These are phyloP conservation scores for Trametes sanguinea DNA, from an alignment of 768 basidiomycete genomes.

Conservation along the genomic window DNA sequence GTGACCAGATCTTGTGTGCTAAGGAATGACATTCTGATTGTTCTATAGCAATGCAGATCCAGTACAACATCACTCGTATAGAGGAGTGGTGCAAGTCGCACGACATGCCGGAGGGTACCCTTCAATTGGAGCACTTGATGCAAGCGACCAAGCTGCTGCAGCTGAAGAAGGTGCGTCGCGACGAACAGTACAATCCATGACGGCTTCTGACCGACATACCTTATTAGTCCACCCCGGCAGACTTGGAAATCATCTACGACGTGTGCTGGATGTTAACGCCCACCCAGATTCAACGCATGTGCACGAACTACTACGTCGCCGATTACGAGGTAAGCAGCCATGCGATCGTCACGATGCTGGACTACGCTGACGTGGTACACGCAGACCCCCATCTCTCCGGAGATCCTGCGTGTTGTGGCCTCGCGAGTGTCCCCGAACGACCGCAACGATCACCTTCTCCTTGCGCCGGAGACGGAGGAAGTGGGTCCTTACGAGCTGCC, in stretches of 20 bases:
- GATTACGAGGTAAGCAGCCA: slow-evolving; percentile 83
- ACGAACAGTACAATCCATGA: neutral
- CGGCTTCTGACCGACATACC: slow-evolving; percentile 10
- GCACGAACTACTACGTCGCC: slow-evolving; percentile 97
- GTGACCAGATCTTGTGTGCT: slow-evolving; percentile 25
- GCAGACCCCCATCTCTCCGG: slow-evolving; percentile 94
- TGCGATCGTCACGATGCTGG: neutral
- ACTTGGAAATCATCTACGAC: slow-evolving; percentile 98
- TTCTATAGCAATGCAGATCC: slow-evolving; percentile 94
- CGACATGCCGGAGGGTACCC: slow-evolving; percentile 97
- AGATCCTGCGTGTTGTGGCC: slow-evolving; percentile 95
- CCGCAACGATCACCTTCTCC: slow-evolving; percentile 93
- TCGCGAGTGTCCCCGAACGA: slow-evolving; percentile 95
- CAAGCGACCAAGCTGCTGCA: slow-evolving; percentile 98
- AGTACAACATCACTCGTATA: slow-evolving; percentile 97
- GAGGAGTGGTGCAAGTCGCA: slow-evolving; percentile 99
- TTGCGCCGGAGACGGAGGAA: slow-evolving; percentile 96
- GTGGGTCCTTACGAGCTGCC: slow-evolving; percentile 95
- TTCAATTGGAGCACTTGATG: slow-evolving; percentile 98
- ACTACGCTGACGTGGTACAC: slow-evolving; percentile 7
- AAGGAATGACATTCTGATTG: neutral
- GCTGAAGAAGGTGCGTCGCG: slow-evolving; percentile 80
- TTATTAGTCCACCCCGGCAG: slow-evolving; percentile 80
- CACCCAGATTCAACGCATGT: slow-evolving; percentile 99
- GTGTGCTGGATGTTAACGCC: slow-evolving; percentile 99